These are phyloP conservation scores for Mucor velutinosus DNA, from an alignment of 371 early-diverging fungal species.

Conservation along the genomic window DNA sequence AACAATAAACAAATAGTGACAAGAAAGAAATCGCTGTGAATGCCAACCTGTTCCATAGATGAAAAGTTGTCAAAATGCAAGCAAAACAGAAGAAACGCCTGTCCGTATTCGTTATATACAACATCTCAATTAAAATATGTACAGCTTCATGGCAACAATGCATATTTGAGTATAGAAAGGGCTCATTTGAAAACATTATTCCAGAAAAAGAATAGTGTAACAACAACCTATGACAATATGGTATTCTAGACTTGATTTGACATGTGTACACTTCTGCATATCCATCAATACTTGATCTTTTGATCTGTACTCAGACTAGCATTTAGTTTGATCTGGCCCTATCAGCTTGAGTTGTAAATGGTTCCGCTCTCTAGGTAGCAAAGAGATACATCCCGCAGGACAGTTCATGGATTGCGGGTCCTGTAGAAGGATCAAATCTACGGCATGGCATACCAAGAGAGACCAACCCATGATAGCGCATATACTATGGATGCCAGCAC, in stretches of 20 bases:
- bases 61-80: neutral
- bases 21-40: neutral
- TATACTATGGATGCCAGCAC: no score
- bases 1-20: constrained; percentile 10
- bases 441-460: no score
- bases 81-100: neutral
- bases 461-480: no score
- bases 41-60: neutral
- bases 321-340: no score
- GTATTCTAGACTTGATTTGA: neutral
- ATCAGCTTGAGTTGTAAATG: no score
- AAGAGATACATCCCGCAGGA: no score
- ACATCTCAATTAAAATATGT: neutral
- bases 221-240: neutral
- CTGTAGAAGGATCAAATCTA: no score
- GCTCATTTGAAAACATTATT: neutral
- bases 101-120: neutral
- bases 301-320: no score
- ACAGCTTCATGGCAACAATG: neutral
- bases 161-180: neutral
- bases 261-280: neutral
- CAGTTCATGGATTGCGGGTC: no score
- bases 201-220: neutral
- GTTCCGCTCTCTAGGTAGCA: no score
- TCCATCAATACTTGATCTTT: no score